A percentile compares a stretch with the other conserved stretches of the same genome.
Evolutionary conservation across 169 alveolate species (phyloP).

Genomic region (Cyclospora cayetanensis): DNA sequence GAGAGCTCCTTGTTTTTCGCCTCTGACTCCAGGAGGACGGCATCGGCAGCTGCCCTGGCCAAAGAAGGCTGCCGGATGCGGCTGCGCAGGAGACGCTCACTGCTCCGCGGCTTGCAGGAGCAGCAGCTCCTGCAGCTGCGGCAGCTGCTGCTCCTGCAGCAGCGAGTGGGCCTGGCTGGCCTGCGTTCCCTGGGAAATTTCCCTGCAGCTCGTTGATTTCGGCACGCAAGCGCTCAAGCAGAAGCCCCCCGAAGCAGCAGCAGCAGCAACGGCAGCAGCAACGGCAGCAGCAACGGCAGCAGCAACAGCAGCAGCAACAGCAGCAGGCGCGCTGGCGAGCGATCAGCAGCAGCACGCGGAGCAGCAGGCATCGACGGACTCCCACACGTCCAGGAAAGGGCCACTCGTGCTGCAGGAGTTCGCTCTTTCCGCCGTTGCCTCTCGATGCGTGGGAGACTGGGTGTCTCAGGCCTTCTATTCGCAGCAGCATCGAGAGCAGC

Average conservation of each 20-base stretch:
- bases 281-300: background rate
- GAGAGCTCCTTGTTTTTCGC: conserved; percentile 7
- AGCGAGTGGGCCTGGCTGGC: conserved; percentile 33
- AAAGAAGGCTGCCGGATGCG: background rate
- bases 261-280: conserved; percentile 26
- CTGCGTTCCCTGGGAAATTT: conserved; percentile 20
- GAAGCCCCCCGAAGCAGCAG: background rate
- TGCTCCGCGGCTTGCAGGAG: background rate
- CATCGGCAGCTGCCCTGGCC: conserved; percentile 23
- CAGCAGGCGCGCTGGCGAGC: too few species aligned
- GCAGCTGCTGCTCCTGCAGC: conserved; percentile 9
- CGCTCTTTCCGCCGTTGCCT: background rate
- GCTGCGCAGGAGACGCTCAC: background rate
- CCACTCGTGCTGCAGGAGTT: conserved; percentile 3
- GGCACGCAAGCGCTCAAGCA: background rate
- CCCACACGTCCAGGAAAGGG: background rate
- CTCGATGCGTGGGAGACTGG: conserved; percentile 20
- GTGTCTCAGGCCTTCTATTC: background rate
- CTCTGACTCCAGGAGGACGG: conserved; percentile 1
- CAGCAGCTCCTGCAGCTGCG: background rate
- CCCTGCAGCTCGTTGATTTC: conserved; percentile 23
- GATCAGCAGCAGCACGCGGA: background rate
- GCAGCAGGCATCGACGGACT: background rate
- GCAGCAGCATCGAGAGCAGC: background rate
- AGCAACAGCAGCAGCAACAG: conserved; percentile 26